Base-by-base conservation (phyloP, 495 filamentous ascomycete genomes). In the Aspergillus olivimuriae region DNA sequence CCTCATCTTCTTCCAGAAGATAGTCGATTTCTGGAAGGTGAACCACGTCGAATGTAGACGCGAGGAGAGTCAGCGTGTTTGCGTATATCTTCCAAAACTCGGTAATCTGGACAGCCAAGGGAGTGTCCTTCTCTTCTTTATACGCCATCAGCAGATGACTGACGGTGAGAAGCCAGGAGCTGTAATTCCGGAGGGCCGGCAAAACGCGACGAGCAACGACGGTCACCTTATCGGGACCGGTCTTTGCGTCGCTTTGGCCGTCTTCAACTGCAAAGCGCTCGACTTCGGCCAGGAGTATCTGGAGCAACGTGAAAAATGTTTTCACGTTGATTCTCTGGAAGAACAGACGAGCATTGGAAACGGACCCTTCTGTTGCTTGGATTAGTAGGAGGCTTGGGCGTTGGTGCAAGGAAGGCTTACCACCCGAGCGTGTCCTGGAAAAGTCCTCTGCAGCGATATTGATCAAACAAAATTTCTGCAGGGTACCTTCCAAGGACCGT, bases 371-470 rank as follows among this genome's bases (percentile, higher is more conserved):
- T 74, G 46, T 26, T 17, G 3, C 12, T 39, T 39, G 14, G 26
- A 36, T 70, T 39, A 66, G 64, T 58, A 24, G 24, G 40, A 22
- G 26, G 45, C 24, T 43, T 31, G 34, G 12, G 18, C 22, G 46
- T 6, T 41, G 26, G 30, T 10, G 32, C 15, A 20, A 39, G 22
- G 48, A 37, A 31, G 32, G 55, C 73, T 70, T 73, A 87, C 85
- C 69, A 56, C 65, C 66, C 34, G 84, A 73, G 45, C 76, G 79
- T 16, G 73, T 59, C 15, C 69, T 68, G 18, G 87, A 82, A 51
- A 83, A 75, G 46, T 79, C 80, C 56, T 94, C 86, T 9, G 90
- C 87, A 1, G 87, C 79, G 37, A 96, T 82, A 52, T 94, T 97
- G 44, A 87, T 80, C 22, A 96, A 69, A 34, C 88, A 79, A 50